phyloP scores from a whole-genome alignment of 1,284 basidiomycete genomes.

The Cryptococcus maquisensis region DNA sequence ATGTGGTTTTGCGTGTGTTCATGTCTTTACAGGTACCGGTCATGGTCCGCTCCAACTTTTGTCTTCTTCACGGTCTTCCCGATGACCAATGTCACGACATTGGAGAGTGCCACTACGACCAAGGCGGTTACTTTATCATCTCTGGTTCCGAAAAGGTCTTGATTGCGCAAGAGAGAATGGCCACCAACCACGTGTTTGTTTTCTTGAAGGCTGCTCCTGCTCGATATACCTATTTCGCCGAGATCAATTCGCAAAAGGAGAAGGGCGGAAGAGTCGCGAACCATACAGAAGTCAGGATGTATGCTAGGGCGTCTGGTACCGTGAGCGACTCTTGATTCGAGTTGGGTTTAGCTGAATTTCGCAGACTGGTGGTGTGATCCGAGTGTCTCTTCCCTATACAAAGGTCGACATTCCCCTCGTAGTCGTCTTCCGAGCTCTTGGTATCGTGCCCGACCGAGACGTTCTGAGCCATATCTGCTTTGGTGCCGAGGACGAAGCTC shows the following conservation, averaged over 20 bases:
- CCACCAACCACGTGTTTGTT: slow-evolving; percentile 98
- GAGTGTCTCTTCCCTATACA: slow-evolving; percentile 96
- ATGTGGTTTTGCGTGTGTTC: not conserved
- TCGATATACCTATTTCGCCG: slow-evolving; percentile 91
- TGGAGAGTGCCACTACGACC: slow-evolving; percentile 95
- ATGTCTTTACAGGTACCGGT: slow-evolving; percentile 71
- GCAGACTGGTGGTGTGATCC: slow-evolving; percentile 87
- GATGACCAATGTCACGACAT: slow-evolving; percentile 81
- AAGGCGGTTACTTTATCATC: slow-evolving; percentile 99
- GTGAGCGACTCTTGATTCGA: slow-evolving; percentile 10
- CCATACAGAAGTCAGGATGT: slow-evolving; percentile 98
- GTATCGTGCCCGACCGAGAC: slow-evolving; percentile 95
- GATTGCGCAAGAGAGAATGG: slow-evolving; percentile 99
- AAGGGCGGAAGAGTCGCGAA: slow-evolving; percentile 98
- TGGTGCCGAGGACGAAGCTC: slow-evolving; percentile 89
- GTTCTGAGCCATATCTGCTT: slow-evolving; percentile 99
- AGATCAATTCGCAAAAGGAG: slow-evolving; percentile 96
- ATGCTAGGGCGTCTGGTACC: slow-evolving; percentile 61
- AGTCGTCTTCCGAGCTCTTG: slow-evolving; percentile 96
- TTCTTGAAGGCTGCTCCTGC: slow-evolving; percentile 93
- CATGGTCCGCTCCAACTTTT: slow-evolving; percentile 95
- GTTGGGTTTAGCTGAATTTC: not conserved
- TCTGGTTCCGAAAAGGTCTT: slow-evolving; percentile 99
- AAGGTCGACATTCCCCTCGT: slow-evolving; percentile 98
- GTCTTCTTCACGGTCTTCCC: slow-evolving; percentile 74